A percentile compares a stretch with the other conserved stretches of the same genome.
These are phyloP conservation scores for Stropharia rugosoannulata DNA, from an alignment of 768 basidiomycete genomes.

Conservation along the genomic window DNA sequence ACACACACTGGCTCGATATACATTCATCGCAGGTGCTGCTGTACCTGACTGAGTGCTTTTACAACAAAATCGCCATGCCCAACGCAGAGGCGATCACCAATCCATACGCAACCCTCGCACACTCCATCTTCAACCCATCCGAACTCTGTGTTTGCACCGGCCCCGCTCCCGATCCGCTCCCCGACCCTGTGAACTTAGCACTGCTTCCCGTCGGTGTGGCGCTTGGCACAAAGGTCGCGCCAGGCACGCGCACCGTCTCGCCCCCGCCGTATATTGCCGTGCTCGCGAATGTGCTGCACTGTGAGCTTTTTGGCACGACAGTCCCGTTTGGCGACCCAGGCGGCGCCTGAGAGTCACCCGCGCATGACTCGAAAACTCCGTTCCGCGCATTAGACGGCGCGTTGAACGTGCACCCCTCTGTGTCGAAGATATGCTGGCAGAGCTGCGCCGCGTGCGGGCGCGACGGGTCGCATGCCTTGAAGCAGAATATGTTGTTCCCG, in stretches of 20 bases:
- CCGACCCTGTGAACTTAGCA: neutral
- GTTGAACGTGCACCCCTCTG: slow-evolving; percentile 72
- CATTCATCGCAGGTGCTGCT: no score
- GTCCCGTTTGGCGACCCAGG: slow-evolving; percentile 44
- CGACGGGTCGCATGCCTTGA: slow-evolving; percentile 16
- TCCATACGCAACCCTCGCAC: no score
- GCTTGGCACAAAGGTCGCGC: neutral
- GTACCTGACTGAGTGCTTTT: no score
- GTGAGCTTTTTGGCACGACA: slow-evolving; percentile 37
- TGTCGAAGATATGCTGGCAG: slow-evolving; percentile 75
- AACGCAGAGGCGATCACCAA: no score
- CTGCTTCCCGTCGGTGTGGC: neutral
- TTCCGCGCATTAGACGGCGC: slow-evolving; percentile 61
- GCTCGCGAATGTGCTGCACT: slow-evolving; percentile 30
- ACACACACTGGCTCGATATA: no score
- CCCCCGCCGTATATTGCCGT: slow-evolving; percentile 21
- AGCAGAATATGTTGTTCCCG: slow-evolving; percentile 32
- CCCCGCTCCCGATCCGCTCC: neutral
- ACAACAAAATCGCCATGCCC: no score
- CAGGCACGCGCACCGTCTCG: neutral
- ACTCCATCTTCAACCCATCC: neutral
- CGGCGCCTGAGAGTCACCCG: slow-evolving; percentile 60
- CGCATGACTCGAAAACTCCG: slow-evolving; percentile 61
- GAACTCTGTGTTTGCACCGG: neutral
- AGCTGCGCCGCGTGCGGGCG: slow-evolving; percentile 44